Evolutionary conservation across 1,284 basidiomycete genomes (phyloP), one percentile per base, ranked within the genome.

Genomic region (Apiotrichum gracile): DNA sequence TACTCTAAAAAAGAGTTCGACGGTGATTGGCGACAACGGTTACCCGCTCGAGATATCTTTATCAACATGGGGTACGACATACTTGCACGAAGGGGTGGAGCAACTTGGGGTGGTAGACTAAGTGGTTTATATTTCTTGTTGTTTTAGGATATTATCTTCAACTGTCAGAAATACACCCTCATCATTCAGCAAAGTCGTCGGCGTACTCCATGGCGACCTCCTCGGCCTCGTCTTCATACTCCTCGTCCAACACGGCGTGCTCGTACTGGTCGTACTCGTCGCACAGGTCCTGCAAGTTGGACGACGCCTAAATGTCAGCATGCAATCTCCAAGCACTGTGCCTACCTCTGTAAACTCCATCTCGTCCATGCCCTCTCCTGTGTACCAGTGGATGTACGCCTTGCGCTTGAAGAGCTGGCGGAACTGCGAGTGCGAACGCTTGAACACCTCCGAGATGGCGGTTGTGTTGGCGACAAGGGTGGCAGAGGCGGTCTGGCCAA

Each of bases 261-360:
- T 55, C 50, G 65, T 62, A 70, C 55, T 67, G 65, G 48, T 70
- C 65, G 61, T 74, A 74, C 60, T 74, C 72, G 61, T 64, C 63
- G 49, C 66, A 66, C 52, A 74, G 57, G 57, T 74, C 74, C 22
- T 65, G 58, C 58, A 76, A 60, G 62, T 74, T 74, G 46, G 64
- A 64, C 47, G 43, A 45, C n/a, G 43, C 43, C 43, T n/a, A n/a
- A n/a, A n/a, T n/a, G n/a, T n/a, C n/a, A n/a, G n/a, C n/a, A n/a
- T n/a, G n/a, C n/a, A n/a, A n/a, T n/a, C n/a, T n/a, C n/a, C n/a
- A n/a, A n/a, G n/a, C n/a, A n/a, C n/a, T n/a, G n/a, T n/a, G n/a
- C n/a, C n/a, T n/a, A 71, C 72, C 54, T 94, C 91, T 2, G 87
- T 84, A 75, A 96, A 93, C 75, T 94, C 91, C 87, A 92, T 86